Base-by-base conservation (phyloP, 306 rosid species). In the Canavalia gladiata region DNA sequence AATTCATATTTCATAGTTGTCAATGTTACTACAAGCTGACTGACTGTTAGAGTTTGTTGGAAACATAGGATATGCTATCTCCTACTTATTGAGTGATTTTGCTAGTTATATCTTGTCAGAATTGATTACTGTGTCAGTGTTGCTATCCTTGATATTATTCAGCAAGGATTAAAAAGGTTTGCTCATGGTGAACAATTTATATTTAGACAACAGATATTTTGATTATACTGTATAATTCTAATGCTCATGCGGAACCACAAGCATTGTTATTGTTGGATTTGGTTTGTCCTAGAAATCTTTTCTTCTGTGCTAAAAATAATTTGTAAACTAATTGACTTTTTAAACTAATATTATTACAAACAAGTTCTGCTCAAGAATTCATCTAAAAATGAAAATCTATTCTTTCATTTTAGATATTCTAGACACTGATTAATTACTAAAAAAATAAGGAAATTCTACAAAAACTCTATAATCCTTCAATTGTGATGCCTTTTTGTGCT, bases 1-100 rank as follows among this genome's bases (percentile, higher is more conserved):
- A 67, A 45, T 18, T 18, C 25, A 18, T 18, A 18, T 18, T 46
- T 47, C 28, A 12, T 9, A 31, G 25, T 29, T 28, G 13, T 59
- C 45, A 31, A 18, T 1, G 13, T 18, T 11, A 55, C 12, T 46
- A 25, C 39, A 42, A 51, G 13, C 28, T n/a, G 79, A 18, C 57
- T 51, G 75, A 51, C 72, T 64, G 59, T 13, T 73, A 31, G 29
- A 8, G 41, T 35, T 66, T 58, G 49, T 7, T 29, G 71, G 66
- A 76, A 58, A 59, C 35, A 9, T 37, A 2, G 43, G 73, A 28
- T 71, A 59, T 70, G 39, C 13, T 76, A 6, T 70, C 58, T 64
- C 45, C 43, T 55, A 47, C 64, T 63, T n/a, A 47, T 59, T 5
- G 13, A 45, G 37, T 43, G 41, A 68, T 56, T 68, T 46, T 33